A percentile compares a stretch with the other conserved stretches of the same genome.
Conservation (phyloP, 2,329 filamentous ascomycete genomes). For the Penicillium sp. region DNA sequence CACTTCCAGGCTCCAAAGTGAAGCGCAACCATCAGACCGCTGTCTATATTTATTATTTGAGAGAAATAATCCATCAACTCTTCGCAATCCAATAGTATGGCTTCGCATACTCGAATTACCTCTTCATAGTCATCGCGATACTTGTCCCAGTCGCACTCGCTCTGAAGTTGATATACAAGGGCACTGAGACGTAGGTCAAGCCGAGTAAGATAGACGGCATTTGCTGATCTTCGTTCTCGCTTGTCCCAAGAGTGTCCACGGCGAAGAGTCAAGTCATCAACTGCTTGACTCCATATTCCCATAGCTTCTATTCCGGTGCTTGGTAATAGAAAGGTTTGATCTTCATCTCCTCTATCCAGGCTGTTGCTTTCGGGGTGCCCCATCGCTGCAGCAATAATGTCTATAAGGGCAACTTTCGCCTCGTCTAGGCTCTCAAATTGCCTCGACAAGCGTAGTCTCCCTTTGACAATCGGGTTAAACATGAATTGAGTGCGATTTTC, state of each 20-base stretch:
- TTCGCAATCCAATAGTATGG: constrained; percentile 8
- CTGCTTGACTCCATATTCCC: constrained; percentile 9
- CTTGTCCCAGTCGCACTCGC: constrained; percentile 21
- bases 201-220: constrained; percentile 15
- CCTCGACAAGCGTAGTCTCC: constrained; percentile 8
- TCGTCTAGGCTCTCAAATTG: constrained; percentile 18
- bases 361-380: not conserved
- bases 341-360: not conserved
- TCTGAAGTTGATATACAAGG: constrained; percentile 7
- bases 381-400: constrained; percentile 17
- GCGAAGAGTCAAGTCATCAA: constrained; percentile 14
- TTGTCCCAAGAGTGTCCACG: constrained; percentile 7
- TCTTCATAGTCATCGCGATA: constrained; percentile 15
- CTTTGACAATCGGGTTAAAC: constrained; percentile 4
- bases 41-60: constrained; percentile 19
- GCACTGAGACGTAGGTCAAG: constrained; percentile 7
- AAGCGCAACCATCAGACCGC: constrained; percentile 21
- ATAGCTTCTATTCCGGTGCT: not conserved
- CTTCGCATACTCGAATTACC: constrained; percentile 12
- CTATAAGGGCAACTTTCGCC: constrained; percentile 16
- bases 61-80: constrained; percentile 15
- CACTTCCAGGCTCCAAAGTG: constrained; percentile 29
- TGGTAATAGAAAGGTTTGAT: not conserved
- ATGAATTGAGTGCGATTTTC: constrained; percentile 11
- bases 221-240: constrained; percentile 10